These are phyloP conservation scores for Solanum hybrid DNA, from an alignment of 305 asterid genomes.

Conservation along the genomic window DNA sequence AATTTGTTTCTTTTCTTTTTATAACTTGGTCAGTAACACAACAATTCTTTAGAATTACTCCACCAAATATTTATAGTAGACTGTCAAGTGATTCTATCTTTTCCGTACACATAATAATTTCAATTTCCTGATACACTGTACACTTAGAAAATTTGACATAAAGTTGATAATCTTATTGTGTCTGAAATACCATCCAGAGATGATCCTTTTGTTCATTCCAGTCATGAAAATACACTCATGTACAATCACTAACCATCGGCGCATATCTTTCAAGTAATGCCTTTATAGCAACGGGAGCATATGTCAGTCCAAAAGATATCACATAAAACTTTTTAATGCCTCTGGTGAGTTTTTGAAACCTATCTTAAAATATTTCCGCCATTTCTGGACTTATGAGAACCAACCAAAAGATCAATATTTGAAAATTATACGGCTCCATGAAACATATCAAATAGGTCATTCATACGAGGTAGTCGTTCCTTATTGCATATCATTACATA, in stretches of 20 bases:
- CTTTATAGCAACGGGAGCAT: background rate
- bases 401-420: background rate
- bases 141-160: background rate
- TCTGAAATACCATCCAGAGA: background rate
- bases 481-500: no score
- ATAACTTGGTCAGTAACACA: no score
- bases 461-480: no score
- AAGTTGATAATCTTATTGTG: background rate
- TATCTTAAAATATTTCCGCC: background rate
- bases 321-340: background rate
- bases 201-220: background rate
- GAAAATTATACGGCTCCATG: background rate
- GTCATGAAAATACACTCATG: background rate
- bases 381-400: background rate
- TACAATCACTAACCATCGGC: background rate
- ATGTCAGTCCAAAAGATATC: no score
- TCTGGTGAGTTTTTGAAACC: no score
- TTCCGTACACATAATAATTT: background rate
- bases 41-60: background rate
- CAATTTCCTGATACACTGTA: background rate
- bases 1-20: no score
- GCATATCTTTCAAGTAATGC: no score
- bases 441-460: no score
- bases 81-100: background rate
- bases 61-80: background rate